Evolutionary conservation across 768 basidiomycete genomes (phyloP), one percentile per base, ranked within the genome.

Genomic region (Hortiboletus campestris): DNA sequence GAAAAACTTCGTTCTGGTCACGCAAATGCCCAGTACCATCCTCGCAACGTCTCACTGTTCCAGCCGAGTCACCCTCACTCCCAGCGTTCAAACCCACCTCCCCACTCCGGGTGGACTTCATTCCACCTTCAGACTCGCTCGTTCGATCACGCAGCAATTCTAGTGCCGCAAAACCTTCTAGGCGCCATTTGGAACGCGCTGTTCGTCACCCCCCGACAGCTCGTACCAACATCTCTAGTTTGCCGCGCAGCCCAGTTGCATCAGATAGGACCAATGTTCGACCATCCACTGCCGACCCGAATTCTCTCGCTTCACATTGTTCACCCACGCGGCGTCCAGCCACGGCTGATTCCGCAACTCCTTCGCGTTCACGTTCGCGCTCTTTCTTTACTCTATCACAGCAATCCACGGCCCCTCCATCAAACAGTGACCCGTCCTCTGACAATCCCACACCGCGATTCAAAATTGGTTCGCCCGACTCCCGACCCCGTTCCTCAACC

Each of bases 1-100:
- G 85, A 48, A 83, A 82, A 66, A 63, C 83, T 11, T 89, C 88
- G 7, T 88, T 89, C 63, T 89, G 87, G 86, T 75, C 73, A 44
- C 79, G 81, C 55, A 84, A 76, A 70, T 77, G 67, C 17, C 59
- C 60, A 42, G 81, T 76, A 69, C 78, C 68, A 9, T 60, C 63
- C 31, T 61, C 63, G 13, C 62, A 69, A 46, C 65, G 63, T 47
- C 60, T 71, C 43, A 50, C 70, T 49, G 63, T 72, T 16, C 69
- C 73, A 46, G 55, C 68, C 10, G 63, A 60, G 43, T 69, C 74
- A 58, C 64, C 74, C 29, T 62, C 72, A 2, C 72, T 79, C 34
- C 76, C 76, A 25, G 61, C 69, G 16, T 58, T 79, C 14, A 76
- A 73, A 11, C 74, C 81, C 16, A 65, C 77, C 38, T 76, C 79